Conservation (phyloP, 2,329 filamentous ascomycete genomes). For the Monosporascus cannonballus region DNA sequence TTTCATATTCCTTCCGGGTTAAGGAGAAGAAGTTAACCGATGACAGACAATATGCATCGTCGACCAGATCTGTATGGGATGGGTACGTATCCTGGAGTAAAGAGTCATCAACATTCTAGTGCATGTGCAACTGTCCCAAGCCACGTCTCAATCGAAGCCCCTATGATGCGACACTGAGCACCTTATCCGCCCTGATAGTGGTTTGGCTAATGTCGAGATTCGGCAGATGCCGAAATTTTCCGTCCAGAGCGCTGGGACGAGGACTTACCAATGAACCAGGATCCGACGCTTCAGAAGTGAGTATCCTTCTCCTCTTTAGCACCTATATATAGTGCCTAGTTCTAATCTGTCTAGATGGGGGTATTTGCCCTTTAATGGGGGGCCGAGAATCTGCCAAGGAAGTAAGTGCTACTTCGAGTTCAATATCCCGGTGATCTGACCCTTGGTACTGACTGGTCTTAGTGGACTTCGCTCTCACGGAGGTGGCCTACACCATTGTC, state of each 20-base stretch:
- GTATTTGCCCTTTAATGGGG: constrained; percentile 20
- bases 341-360: constrained; percentile 5
- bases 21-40: no score
- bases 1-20: no score
- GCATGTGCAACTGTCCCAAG: no score
- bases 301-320: background rate
- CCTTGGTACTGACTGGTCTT: constrained; percentile 1
- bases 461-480: constrained; percentile 20
- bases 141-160: no score
- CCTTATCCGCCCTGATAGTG: no score
- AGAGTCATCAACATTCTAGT: background rate
- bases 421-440: background rate
- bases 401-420: constrained; percentile 8
- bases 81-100: constrained; percentile 8
- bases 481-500: constrained; percentile 16
- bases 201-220: background rate
- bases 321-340: background rate
- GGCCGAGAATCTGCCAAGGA: constrained; percentile 17
- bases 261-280: constrained; percentile 11
- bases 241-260: constrained; percentile 39
- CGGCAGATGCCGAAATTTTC: constrained; percentile 31
- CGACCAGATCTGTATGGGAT: constrained; percentile 31
- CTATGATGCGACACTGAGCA: no score
- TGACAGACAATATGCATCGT: constrained; percentile 32
- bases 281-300: constrained; percentile 11